phyloP scores from a whole-genome alignment of 2,329 filamentous ascomycete genomes.

The Lachnellula occidentalis region DNA sequence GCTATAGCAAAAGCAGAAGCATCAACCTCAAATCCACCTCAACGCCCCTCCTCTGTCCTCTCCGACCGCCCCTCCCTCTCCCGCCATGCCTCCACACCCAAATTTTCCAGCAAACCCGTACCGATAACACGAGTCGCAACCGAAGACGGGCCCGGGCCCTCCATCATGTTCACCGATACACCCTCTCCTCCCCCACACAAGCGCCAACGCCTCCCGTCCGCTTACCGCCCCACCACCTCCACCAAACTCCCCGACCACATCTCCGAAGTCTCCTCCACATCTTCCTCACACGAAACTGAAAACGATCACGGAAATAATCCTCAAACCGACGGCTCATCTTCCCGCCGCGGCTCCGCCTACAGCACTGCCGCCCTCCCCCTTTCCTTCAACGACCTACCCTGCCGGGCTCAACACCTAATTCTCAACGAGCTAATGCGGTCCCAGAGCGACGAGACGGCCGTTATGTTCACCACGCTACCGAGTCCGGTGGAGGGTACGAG shows the following conservation, averaged over 20 bases:
- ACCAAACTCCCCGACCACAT: constrained; percentile 12
- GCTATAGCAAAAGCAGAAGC: neutral
- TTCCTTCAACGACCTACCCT: constrained; percentile 82
- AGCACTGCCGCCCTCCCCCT: constrained; percentile 61
- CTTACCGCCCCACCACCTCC: constrained; percentile 16
- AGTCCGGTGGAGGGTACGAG: constrained; percentile 74
- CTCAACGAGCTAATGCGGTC: constrained; percentile 76
- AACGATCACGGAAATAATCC: neutral
- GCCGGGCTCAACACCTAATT: constrained; percentile 78
- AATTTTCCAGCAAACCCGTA: constrained; percentile 68
- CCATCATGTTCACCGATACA: constrained; percentile 67
- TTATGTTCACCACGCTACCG: constrained; percentile 77
- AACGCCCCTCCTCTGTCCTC: constrained; percentile 27
- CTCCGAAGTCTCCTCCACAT: constrained; percentile 10
- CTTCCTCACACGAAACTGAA: too few relatives aligned
- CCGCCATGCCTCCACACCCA: constrained; percentile 50
- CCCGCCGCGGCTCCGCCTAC: constrained; percentile 39
- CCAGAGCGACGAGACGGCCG: constrained; percentile 65
- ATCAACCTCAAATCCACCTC: neutral
- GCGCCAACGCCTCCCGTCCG: constrained; percentile 23
- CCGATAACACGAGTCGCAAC: constrained; percentile 62
- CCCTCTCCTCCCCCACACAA: constrained; percentile 26
- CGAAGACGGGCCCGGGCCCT: constrained; percentile 60
- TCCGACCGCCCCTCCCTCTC: constrained; percentile 43
- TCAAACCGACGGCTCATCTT: neutral